Percentiles rank a stretch among this genome's conserved stretches.
Evolutionary conservation across 2,329 filamentous ascomycete species (phyloP).

Genomic region (Aspergillus proliferans): DNA sequence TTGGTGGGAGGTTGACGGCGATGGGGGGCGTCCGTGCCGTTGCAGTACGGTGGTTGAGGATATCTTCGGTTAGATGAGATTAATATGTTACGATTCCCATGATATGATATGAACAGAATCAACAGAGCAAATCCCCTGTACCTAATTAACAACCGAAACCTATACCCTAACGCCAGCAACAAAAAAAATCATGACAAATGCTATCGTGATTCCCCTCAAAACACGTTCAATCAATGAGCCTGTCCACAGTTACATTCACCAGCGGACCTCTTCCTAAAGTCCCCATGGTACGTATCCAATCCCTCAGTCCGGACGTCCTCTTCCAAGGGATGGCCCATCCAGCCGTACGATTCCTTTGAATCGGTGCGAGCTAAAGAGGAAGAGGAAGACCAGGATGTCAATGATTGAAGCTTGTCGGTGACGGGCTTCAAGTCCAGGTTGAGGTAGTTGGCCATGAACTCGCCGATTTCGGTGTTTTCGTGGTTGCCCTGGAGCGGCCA

Average conservation of each 20-base stretch:
- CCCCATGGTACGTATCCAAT: conserved; percentile 40
- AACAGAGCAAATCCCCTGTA: no score
- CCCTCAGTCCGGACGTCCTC: conserved; percentile 33
- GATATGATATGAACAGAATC: not conserved
- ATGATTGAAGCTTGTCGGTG: conserved; percentile 61
- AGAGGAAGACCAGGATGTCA: conserved; percentile 13
- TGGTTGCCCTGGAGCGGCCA: conserved; percentile 71
- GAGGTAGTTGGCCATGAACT: conserved; percentile 73
- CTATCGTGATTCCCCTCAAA: not conserved
- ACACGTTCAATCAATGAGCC: conserved; percentile 4
- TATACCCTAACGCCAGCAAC: not conserved
- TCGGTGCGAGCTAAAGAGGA: conserved; percentile 1
- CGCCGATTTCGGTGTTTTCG: conserved; percentile 88
- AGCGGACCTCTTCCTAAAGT: conserved; percentile 34
- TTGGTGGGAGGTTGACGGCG: not conserved
- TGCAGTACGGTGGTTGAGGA: no score
- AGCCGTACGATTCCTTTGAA: conserved; percentile 22
- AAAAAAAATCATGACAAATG: no score
- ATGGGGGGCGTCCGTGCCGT: no score
- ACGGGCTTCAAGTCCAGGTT: conserved; percentile 71
- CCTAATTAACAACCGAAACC: not conserved
- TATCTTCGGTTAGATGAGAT: no score
- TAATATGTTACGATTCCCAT: no score
- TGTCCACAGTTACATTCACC: conserved; percentile 24
- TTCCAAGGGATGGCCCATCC: conserved; percentile 38